Percentiles rank a stretch among this genome's conserved stretches.
phyloP scores from a whole-genome alignment of 2,329 filamentous ascomycete species.

The Colletotrichum melonis region DNA sequence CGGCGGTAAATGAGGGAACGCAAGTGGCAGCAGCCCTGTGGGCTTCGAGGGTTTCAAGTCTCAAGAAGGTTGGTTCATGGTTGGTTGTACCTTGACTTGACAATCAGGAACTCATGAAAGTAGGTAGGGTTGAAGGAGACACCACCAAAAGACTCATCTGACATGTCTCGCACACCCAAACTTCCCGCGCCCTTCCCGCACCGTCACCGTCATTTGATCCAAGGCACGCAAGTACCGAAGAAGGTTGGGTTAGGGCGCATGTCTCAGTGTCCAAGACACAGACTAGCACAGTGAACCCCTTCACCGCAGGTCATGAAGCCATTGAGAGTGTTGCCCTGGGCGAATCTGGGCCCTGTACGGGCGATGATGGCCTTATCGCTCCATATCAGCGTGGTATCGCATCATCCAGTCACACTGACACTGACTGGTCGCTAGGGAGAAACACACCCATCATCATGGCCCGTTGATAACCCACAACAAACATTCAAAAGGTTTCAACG shows the following conservation, averaged over 20 bases:
- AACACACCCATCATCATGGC: background rate
- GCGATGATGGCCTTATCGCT: constrained; percentile 4
- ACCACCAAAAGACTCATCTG: constrained; percentile 16
- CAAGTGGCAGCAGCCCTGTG: background rate
- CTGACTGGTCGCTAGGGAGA: background rate
- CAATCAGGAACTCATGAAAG: background rate
- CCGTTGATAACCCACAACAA: constrained; percentile 8
- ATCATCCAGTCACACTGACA: background rate
- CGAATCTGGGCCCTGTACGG: background rate
- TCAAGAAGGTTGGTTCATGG: background rate
- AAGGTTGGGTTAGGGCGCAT: constrained; percentile 16
- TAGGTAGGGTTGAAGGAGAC: constrained; percentile 1
- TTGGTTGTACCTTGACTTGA: background rate
- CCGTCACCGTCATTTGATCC: constrained; percentile 35
- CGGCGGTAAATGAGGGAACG: constrained; percentile 1
- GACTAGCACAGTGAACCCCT: background rate
- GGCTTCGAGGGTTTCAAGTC: background rate
- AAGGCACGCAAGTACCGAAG: constrained; percentile 11
- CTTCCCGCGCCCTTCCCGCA: constrained; percentile 27
- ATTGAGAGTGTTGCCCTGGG: background rate
- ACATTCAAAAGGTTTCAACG: constrained; percentile 1
- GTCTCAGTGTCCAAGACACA: constrained; percentile 29
- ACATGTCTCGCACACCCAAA: constrained; percentile 27
- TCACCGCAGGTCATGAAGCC: constrained; percentile 34
- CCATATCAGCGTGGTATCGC: background rate